A percentile compares a stretch with the other conserved stretches of the same genome.
Evolutionary conservation across 2,329 filamentous ascomycete species (phyloP).

Genomic region (Diaporthe sp.): DNA sequence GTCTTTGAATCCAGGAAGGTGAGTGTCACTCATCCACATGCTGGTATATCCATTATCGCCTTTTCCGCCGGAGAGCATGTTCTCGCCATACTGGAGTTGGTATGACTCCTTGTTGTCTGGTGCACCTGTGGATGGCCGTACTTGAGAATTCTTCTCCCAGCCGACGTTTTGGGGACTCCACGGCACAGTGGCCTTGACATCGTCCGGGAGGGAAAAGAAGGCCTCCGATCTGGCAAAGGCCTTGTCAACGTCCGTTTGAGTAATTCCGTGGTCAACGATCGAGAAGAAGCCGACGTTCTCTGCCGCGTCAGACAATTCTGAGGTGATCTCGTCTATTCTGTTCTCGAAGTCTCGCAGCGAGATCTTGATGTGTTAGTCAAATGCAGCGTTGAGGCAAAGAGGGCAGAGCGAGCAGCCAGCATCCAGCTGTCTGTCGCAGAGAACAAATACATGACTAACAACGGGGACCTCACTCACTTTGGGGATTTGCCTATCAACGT

Average conservation of each 20-base stretch:
- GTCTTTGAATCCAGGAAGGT: conserved; percentile 63
- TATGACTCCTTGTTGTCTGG: conserved; percentile 71
- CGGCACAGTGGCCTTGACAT: conserved; percentile 63
- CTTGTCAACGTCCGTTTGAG: conserved; percentile 59
- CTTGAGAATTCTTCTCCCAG: conserved; percentile 70
- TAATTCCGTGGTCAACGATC: conserved; percentile 62
- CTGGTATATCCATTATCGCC: conserved; percentile 40
- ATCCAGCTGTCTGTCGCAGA: background rate
- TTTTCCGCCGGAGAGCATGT: conserved; percentile 46
- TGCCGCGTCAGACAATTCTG: conserved; percentile 65
- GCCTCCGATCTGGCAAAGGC: conserved; percentile 53
- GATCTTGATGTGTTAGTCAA: conserved; percentile 54
- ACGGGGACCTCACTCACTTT: conserved; percentile 31
- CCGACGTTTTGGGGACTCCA: conserved; percentile 66
- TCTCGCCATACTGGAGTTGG: conserved; percentile 66
- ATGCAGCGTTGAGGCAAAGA: background rate
- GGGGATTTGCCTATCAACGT: conserved; percentile 40
- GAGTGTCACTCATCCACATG: conserved; percentile 50
- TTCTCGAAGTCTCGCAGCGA: conserved; percentile 67
- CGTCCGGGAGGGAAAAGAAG: conserved; percentile 65
- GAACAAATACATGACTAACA: background rate
- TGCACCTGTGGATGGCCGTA: conserved; percentile 68
- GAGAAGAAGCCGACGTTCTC: conserved; percentile 73
- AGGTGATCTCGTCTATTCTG: conserved; percentile 68
- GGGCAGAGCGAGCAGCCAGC: background rate